A percentile compares a stretch with the other conserved stretches of the same genome.
Conservation (phyloP, 306 rosid species). For the Glycine tomentella region DNA sequence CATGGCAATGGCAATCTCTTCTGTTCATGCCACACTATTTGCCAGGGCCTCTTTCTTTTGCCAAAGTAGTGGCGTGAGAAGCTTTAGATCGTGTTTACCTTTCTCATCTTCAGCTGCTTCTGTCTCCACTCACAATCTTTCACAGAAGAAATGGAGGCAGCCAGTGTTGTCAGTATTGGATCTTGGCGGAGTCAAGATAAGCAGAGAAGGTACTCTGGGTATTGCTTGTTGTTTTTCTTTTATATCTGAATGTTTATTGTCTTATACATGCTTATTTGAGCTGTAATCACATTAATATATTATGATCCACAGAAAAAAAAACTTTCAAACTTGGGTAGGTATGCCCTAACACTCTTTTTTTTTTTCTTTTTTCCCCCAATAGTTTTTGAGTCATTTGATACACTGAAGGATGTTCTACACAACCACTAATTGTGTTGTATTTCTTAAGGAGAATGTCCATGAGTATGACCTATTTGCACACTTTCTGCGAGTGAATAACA, state of each 20-base stretch:
- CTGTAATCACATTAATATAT: slow-evolving; percentile 13
- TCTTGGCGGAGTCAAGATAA: slow-evolving; percentile 80
- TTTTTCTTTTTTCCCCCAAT: no score
- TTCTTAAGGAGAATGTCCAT: slow-evolving; percentile 16
- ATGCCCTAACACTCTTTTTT: slow-evolving; percentile 7
- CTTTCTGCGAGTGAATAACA: slow-evolving; percentile 17
- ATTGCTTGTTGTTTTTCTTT: background rate
- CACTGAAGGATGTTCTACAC: background rate
- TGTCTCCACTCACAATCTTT: slow-evolving; percentile 52
- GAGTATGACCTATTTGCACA: background rate
- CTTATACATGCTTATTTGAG: slow-evolving; percentile 20
- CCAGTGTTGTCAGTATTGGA: slow-evolving; percentile 67
- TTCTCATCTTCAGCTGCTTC: slow-evolving; percentile 63
- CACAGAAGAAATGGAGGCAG: slow-evolving; percentile 74
- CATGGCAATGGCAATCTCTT: slow-evolving; percentile 54
- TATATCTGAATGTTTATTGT: background rate
- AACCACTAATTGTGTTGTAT: background rate
- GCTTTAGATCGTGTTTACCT: slow-evolving; percentile 54
- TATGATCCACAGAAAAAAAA: background rate
- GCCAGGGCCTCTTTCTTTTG: slow-evolving; percentile 54
- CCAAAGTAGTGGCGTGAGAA: slow-evolving; percentile 52
- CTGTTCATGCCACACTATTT: slow-evolving; percentile 56
- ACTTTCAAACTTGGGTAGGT: slow-evolving; percentile 6
- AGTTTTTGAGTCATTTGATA: slow-evolving; percentile 25
- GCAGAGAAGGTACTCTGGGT: slow-evolving; percentile 64